These are phyloP conservation scores for Ceratocystis huliohia DNA, from an alignment of 2,329 filamentous ascomycete genomes.

Conservation along the genomic window DNA sequence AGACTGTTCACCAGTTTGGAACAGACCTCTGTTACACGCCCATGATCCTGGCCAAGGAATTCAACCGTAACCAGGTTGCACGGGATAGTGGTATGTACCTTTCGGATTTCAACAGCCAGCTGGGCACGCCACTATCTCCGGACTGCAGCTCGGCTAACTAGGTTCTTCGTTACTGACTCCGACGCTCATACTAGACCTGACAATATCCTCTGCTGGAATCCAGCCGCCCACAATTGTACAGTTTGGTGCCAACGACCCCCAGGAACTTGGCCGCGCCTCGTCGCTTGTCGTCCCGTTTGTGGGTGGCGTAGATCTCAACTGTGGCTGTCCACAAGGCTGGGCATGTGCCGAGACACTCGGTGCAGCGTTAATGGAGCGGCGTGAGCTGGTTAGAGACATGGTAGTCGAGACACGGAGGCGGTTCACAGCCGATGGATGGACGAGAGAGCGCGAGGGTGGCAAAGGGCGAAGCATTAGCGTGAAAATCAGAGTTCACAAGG, in stretches of 20 bases:
- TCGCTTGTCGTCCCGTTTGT: conserved; percentile 49
- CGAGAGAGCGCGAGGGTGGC: conserved; percentile 33
- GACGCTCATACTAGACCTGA: conserved; percentile 38
- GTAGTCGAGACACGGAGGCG: conserved; percentile 43
- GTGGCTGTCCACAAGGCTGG: conserved; percentile 62
- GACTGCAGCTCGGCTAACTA: too few species aligned
- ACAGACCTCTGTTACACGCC: conserved; percentile 58
- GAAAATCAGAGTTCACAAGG: conserved; percentile 56
- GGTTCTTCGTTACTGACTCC: not conserved
- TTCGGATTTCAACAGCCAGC: not conserved
- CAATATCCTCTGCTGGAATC: conserved; percentile 39
- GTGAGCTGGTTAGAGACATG: conserved; percentile 54
- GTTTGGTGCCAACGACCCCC: conserved; percentile 50
- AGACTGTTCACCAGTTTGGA: conserved; percentile 51
- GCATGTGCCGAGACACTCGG: conserved; percentile 55
- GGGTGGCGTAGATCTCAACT: conserved; percentile 57
- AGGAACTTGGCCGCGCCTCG: conserved; percentile 50
- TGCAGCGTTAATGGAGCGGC: conserved; percentile 54
- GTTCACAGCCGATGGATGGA: conserved; percentile 42
- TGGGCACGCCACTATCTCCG: not conserved
- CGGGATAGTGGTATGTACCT: conserved; percentile 42
- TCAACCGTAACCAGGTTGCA: conserved; percentile 48
- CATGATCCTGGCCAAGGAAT: conserved; percentile 59
- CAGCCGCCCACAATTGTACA: conserved; percentile 53
- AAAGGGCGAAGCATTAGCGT: conserved; percentile 50